Evolutionary conservation across 176 grass and related monocot species (phyloP), one percentile per base, ranked within the genome.

Genomic region (Pharus latifolius): DNA sequence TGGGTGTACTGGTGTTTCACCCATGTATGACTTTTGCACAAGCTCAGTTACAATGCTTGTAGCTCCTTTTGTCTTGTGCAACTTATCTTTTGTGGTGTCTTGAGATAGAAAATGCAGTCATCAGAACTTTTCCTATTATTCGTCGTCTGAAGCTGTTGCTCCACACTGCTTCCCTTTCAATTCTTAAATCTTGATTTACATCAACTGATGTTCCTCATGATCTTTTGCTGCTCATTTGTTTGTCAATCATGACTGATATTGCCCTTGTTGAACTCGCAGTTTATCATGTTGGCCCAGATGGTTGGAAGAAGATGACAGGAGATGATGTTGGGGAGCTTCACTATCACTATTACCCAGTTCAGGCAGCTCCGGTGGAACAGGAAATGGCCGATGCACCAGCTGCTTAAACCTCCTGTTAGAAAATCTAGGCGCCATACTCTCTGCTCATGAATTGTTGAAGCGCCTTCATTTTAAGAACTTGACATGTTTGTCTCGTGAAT

Each of bases 261-360:
- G 4, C 19, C 23, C 0, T 52, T 75, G 27, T 58, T 69, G 19
- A 17, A 34, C 28, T 78, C 78, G 9, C 78, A 98, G 94, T 98
- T 24, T 98, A 93, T 69, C 74, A 98, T 16, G 89, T 98, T 19
- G 94, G 89, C 19, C 81, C 87, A 4, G 45, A 88, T 78, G 89
- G 94, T 3, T 98, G 94, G 94, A 98, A 68, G 78, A 98, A 98
- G 75, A 70, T 98, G 44, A 92, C 94, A 42, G 94, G 94, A 45
- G 94, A 98, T 66, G 94, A 98, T 76, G 94, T 98, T 0, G 74
- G 83, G 15, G 94, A 98, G 70, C 86, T 98, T 54, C 94, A 93
- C 65, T 93, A 91, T 63, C 88, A 98, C 22, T 99, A 99, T 70
- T 84, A 94, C 60, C 95, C 90, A 1, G 78, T 84, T 76, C 35